Evolutionary conservation across 2,329 filamentous ascomycete species (phyloP).

Genomic region (Tolypocladium tundrense): DNA sequence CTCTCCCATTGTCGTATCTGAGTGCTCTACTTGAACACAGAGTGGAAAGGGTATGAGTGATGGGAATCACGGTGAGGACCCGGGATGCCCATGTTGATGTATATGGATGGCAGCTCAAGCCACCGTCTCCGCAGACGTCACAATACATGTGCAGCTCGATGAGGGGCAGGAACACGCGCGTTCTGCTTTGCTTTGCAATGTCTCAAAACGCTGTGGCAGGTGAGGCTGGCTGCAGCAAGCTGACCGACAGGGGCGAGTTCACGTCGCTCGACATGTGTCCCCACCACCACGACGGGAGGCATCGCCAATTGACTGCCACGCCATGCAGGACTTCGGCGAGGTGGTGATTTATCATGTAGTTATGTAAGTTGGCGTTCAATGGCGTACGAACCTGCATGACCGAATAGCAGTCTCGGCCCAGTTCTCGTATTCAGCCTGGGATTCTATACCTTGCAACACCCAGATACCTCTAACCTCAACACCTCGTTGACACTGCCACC

Average conservation of each 20-base stretch:
- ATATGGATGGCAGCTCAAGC: background rate
- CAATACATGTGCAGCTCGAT: background rate
- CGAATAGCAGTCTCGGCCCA: background rate
- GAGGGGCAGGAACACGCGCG: background rate
- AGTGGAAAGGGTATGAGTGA: background rate
- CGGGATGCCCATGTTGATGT: background rate
- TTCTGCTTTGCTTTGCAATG: background rate
- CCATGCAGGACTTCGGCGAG: background rate
- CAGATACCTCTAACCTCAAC: background rate
- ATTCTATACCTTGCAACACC: background rate
- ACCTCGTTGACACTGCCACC: too few relatives aligned
- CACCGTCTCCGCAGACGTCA: background rate
- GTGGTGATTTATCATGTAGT: background rate
- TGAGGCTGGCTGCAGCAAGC: background rate
- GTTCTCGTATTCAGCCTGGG: background rate
- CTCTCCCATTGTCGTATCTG: background rate
- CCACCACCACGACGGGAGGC: background rate
- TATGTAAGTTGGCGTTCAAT: background rate
- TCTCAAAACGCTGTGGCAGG: background rate
- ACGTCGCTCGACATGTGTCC: background rate
- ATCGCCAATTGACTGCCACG: background rate
- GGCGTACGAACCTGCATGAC: background rate
- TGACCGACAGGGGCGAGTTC: background rate
- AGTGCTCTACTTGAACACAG: background rate
- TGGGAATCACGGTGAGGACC: background rate